Evolutionary conservation across 176 grass and related monocot genomes (phyloP).

Genomic region (Stipa capillata): DNA sequence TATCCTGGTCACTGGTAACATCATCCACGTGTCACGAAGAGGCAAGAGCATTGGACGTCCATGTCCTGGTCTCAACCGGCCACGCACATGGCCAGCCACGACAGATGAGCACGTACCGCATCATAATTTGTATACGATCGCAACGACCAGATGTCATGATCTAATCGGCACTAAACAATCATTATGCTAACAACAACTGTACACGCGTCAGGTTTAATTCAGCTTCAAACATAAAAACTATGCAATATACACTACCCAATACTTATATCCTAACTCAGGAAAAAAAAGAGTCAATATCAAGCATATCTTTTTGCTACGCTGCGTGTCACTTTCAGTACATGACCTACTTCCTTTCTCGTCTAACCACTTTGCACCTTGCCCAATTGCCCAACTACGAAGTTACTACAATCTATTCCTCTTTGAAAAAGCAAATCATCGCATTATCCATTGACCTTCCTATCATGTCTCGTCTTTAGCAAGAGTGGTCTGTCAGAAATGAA

Average conservation of each 20-base stretch:
- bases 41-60: not conserved
- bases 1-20: not conserved
- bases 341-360: not conserved
- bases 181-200: not conserved
- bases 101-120: not conserved
- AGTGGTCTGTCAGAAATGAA: not conserved
- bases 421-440: not conserved
- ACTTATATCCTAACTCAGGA: too few relatives aligned
- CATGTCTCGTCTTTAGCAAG: not conserved
- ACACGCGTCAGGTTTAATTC: not conserved
- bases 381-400: not conserved
- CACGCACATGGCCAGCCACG: conserved; percentile 13
- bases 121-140: not conserved
- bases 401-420: not conserved
- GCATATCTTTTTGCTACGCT: too few relatives aligned
- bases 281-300: too few relatives aligned
- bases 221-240: not conserved
- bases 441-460: not conserved
- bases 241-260: too few relatives aligned
- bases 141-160: not conserved
- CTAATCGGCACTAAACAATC: not conserved
- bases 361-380: not conserved
- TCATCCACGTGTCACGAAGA: not conserved
- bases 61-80: not conserved
- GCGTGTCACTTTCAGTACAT: not conserved